Base-by-base conservation (phyloP, 495 filamentous ascomycete genomes). In the Haplographium delicatum region DNA sequence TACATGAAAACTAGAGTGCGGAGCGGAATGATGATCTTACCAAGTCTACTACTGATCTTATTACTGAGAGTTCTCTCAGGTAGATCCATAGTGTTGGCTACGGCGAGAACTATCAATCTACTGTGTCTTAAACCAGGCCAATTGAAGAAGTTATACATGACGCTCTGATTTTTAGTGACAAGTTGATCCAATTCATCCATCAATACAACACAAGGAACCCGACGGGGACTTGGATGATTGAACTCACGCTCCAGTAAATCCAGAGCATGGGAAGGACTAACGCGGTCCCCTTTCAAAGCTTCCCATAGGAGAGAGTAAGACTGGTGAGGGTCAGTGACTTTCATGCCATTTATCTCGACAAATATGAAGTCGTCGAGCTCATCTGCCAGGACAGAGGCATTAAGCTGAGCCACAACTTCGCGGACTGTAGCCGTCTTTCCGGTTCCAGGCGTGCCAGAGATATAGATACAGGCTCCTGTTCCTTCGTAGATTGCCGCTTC, bases 61-160 rank as follows among this genome's bases (percentile, higher is more conserved):
- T 99, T 99, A 68, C 86, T 91, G 13, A 99, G 74, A 0, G 94
- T 99, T 61, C 94, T 80, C 68, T 99, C 94, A 0, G 94, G 94
- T 18, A 99, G 71, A 67, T 99, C 94, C 94, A 99, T 99, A 18
- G 94, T 99, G 66, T 99, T 99, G 27, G 94, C 94, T 8, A 99
- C 94, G 6, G 94, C 94, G 0, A 99, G 78, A 10, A 99, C 94
- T 62, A 97, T 96, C 27, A 99, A 75, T 38, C 89, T 79, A 24
- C 87, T 93, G 63, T 99, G 89, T 27, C 86, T 81, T 16, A 96
- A 77, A 16, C 84, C 83, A n/a, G 94, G 94, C 94, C 94, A 99
- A 62, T 99, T 99, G 80, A 99, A 99, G 68, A 99, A 99, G 63
- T 99, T 99, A 71, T 99, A 99, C 94, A 99, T 99, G 62, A 99